phyloP scores from a whole-genome alignment of 768 basidiomycete genomes.

The Rhizopogon salebrosus region DNA sequence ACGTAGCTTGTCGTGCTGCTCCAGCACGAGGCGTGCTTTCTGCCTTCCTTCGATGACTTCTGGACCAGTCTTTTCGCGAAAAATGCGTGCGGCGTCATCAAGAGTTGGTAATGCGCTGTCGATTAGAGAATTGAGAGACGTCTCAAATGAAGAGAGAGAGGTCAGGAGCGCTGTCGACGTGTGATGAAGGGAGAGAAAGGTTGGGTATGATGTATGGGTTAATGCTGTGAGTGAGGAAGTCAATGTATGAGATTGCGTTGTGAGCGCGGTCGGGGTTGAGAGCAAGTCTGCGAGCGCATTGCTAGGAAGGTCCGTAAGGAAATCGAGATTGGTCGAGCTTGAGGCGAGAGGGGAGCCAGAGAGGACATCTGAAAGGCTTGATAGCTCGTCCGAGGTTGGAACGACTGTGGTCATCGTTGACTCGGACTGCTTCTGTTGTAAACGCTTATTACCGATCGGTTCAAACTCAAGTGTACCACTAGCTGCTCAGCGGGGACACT shows the following conservation, averaged over 20 bases:
- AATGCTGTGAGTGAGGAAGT: slow-evolving; percentile 87
- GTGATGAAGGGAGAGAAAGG: slow-evolving; percentile 83
- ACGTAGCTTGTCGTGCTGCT: slow-evolving; percentile 89
- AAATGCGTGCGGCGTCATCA: slow-evolving; percentile 65
- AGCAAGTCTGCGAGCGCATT: slow-evolving; percentile 66
- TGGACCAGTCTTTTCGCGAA: slow-evolving; percentile 65
- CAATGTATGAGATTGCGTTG: slow-evolving; percentile 81
- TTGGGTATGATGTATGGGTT: slow-evolving; percentile 87
- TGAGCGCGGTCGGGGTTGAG: slow-evolving; percentile 68
- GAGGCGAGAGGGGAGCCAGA: slow-evolving; percentile 8
- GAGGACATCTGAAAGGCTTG: slow-evolving; percentile 22
- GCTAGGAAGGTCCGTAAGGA: slow-evolving; percentile 61
- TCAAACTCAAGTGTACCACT: too few relatives aligned
- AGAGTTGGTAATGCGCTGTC: slow-evolving; percentile 66
- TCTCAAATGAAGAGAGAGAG: slow-evolving; percentile 70
- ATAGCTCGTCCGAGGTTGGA: slow-evolving; percentile 13
- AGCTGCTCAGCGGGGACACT: too few relatives aligned
- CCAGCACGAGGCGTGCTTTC: slow-evolving; percentile 80
- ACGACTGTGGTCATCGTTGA: slow-evolving; percentile 14
- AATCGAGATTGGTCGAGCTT: slow-evolving; percentile 30
- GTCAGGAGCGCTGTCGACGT: slow-evolving; percentile 69
- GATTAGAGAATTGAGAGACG: slow-evolving; percentile 68
- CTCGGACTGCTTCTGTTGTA: slow-evolving; percentile 14
- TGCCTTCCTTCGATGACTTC: slow-evolving; percentile 67
- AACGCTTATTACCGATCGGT: too few relatives aligned